These are phyloP conservation scores for Zancudomyces culisetae DNA, from an alignment of 371 early-diverging fungal genomes.

Conservation along the genomic window DNA sequence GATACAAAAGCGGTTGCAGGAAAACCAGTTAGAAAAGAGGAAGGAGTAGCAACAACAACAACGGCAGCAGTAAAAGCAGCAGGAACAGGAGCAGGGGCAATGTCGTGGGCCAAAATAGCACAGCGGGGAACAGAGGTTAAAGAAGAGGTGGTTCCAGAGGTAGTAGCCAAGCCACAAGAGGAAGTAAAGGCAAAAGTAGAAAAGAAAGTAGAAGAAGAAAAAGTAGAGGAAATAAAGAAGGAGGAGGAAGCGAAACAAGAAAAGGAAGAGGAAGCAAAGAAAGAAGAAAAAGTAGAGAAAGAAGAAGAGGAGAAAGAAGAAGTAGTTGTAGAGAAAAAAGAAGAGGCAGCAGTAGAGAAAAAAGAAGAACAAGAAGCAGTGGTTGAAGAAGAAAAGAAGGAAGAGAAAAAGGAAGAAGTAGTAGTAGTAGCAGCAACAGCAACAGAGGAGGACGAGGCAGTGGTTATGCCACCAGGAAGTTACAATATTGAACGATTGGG, in stretches of 20 bases:
- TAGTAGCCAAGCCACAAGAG: background rate
- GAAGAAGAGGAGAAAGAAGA: background rate
- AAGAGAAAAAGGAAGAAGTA: background rate
- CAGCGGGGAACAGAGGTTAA: slow-evolving; percentile 5
- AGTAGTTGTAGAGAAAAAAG: background rate
- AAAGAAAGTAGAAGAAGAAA: background rate
- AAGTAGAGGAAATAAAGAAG: background rate
- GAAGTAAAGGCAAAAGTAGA: background rate
- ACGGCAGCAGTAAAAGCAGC: slow-evolving; percentile 5
- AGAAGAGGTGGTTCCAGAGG: background rate
- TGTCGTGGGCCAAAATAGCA: slow-evolving; percentile 13
- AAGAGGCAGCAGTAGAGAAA: slow-evolving; percentile 3
- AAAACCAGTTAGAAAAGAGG: background rate
- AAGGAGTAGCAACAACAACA: background rate
- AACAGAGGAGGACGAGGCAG: slow-evolving; percentile 40
- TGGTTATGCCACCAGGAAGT: slow-evolving; percentile 58
- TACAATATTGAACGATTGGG: slow-evolving; percentile 43
- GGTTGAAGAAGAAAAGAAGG: background rate
- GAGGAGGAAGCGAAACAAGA: slow-evolving; percentile 2
- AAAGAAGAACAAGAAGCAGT: background rate
- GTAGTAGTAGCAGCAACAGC: slow-evolving; percentile 2
- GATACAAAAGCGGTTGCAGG: background rate
- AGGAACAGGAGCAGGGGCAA: slow-evolving; percentile 10
- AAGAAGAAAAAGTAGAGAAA: background rate
- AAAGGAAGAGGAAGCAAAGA: background rate